phyloP scores from a whole-genome alignment of 768 basidiomycete genomes.

The Leccinellum albellum region DNA sequence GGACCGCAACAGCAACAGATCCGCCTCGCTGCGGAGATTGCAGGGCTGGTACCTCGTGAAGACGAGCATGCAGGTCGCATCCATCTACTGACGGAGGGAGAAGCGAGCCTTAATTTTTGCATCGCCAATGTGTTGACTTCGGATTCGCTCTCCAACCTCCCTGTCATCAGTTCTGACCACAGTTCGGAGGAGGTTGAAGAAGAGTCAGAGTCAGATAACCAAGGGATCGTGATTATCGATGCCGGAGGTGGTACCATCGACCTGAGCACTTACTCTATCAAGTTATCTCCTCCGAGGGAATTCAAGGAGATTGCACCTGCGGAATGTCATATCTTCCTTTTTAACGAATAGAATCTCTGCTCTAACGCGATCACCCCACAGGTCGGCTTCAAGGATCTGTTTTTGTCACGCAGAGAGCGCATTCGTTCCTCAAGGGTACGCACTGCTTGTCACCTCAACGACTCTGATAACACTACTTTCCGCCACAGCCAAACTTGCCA shows the following conservation, averaged over 20 bases:
- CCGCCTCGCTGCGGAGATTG: constrained; percentile 22
- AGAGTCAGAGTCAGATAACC: constrained; percentile 21
- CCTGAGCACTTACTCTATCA: constrained; percentile 35
- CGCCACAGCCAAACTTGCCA: constrained; percentile 25
- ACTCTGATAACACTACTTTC: background rate
- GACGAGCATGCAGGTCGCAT: constrained; percentile 13
- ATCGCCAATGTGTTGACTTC: constrained; percentile 39
- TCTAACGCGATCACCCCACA: constrained; percentile 18
- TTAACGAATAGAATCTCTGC: background rate
- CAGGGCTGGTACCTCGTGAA: constrained; percentile 21
- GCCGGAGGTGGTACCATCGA: constrained; percentile 41
- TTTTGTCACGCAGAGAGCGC: constrained; percentile 31
- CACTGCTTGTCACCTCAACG: background rate
- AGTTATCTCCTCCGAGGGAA: constrained; percentile 12
- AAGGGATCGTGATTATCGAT: constrained; percentile 42
- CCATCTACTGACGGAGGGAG: constrained; percentile 26
- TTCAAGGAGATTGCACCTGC: constrained; percentile 35
- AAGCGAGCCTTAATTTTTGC: constrained; percentile 34
- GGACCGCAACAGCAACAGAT: constrained; percentile 29
- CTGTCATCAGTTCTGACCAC: background rate
- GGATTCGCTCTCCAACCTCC: constrained; percentile 18
- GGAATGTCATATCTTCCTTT: constrained; percentile 21
- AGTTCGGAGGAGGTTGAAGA: background rate
- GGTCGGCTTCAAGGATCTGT: constrained; percentile 39
- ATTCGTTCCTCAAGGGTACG: constrained; percentile 27